Base-by-base conservation (phyloP, 352 stramenopile genomes). In the Globisporangium viniferum region DNA sequence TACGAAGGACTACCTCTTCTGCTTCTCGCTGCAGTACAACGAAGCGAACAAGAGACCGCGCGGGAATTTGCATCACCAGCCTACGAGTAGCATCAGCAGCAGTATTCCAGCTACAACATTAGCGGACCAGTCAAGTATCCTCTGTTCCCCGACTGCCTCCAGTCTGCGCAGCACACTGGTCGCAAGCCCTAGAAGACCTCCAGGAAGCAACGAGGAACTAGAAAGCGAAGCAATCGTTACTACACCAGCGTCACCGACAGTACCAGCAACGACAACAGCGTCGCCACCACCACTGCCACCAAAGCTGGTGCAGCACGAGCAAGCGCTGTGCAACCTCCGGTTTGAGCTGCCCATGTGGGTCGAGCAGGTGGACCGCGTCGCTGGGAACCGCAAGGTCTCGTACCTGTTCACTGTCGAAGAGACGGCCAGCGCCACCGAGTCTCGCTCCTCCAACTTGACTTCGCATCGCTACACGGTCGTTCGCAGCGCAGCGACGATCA, bases 261-360 rank as follows among this genome's bases (percentile, higher is more conserved):
- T 18, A 44, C 18, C 29, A 60, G 2, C 22, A 49, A 33, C 20
- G 12, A 46, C 18, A 48, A 35, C 24, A 24, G 24, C 24, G 24
- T 24, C 59, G 33, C 61, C 46, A 20, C 14, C 33, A 41, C 29
- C 49, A 59, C 20, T 68, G 62, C 12, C 69, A 64, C 51, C 68
- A 44, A 24, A 62, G 67, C 39, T 78, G 71, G 24, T 48, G 33
- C 27, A 75, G 41, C 67, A 70, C n/a, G 76, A 73, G 1, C 68
- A 67, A 18, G 65, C 76, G 27, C 64, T 91, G 15, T 62, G 49
- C 20, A 76, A 69, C 53, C 73, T 91, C 57, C 70, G 64, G 27
- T 93, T 93, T 31, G 79, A 76, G 14, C 68, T 92, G 3, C 74
- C 80, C n/a, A 73, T 88, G 62, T 94, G 86, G 86, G 66, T 93